Percentiles rank a stretch among this genome's conserved stretches.
These are phyloP conservation scores for Polytrichum commune DNA, from an alignment of 225 moss, liverwort and hornwort genomes.

Conservation along the genomic window DNA sequence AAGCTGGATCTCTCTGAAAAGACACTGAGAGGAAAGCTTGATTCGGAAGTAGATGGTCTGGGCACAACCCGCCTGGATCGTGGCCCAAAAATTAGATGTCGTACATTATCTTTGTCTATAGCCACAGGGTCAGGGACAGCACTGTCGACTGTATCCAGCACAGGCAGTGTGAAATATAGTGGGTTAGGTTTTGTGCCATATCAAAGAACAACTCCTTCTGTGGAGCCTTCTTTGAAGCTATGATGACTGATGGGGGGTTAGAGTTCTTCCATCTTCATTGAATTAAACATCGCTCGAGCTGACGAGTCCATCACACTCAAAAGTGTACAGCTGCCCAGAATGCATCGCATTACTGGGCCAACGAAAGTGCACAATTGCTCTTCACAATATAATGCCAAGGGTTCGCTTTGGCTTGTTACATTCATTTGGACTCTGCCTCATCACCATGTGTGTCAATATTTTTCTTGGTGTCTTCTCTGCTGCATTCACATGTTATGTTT, in stretches of 20 bases:
- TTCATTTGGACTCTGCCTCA: too few species aligned
- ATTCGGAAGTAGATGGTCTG: constrained; percentile 22
- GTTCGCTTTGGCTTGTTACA: too few species aligned
- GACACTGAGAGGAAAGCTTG: constrained; percentile 5
- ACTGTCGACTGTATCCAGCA: constrained; percentile 27
- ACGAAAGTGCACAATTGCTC: too few species aligned
- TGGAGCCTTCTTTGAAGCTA: constrained; percentile 33
- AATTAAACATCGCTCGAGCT: neutral
- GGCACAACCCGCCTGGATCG: constrained; percentile 15
- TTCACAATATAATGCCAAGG: too few species aligned
- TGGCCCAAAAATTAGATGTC: constrained; percentile 13
- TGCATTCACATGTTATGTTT: too few species aligned
- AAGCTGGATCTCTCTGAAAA: constrained; percentile 30
- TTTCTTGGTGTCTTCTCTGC: too few species aligned
- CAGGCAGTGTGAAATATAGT: constrained; percentile 53
- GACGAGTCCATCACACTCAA: too few species aligned
- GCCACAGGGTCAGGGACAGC: constrained; percentile 25
- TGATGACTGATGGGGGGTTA: constrained; percentile 49
- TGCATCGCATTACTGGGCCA: too few species aligned
- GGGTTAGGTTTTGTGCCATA: constrained; percentile 68
- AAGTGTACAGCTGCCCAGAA: too few species aligned
- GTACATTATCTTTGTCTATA: constrained; percentile 31
- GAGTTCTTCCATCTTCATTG: constrained; percentile 38
- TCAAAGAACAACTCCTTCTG: constrained; percentile 35
- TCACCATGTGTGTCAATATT: too few species aligned